Evolutionary conservation across 148 eudicot genomes (phyloP).

Genomic region (Salicornia ramosissima): DNA sequence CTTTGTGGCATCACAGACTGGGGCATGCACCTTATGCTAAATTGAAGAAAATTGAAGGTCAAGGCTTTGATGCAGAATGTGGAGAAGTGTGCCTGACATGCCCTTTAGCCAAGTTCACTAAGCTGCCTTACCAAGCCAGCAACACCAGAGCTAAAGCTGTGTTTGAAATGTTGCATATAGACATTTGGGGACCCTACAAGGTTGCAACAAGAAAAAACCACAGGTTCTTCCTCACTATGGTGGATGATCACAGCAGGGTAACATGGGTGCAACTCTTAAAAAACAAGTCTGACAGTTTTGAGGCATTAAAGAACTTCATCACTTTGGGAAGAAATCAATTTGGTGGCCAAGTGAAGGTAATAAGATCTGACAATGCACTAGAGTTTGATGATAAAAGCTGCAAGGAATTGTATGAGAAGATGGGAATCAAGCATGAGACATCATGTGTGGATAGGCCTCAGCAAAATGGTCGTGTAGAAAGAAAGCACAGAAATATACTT

Average conservation of each 20-base stretch:
- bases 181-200: not conserved
- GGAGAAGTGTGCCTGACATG: not conserved
- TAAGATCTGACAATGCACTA: not conserved
- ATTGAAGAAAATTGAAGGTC: no score
- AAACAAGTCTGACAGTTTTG: no score
- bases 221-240: no score
- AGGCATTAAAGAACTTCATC: no score
- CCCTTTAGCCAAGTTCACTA: not conserved
- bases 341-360: not conserved
- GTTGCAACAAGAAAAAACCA: no score
- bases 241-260: no score
- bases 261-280: no score
- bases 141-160: not conserved
- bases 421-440: not conserved
- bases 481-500: not conserved
- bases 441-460: conserved; percentile 4
- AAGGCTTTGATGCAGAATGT: no score
- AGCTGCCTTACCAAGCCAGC: not conserved
- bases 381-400: not conserved
- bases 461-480: conserved; percentile 4
- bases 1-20: no score
- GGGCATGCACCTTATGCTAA: no score
- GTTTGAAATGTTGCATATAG: not conserved
- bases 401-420: not conserved
- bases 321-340: not conserved